Evolutionary conservation across 345 rosid species (phyloP).

Genomic region (Citrus reticulata): DNA sequence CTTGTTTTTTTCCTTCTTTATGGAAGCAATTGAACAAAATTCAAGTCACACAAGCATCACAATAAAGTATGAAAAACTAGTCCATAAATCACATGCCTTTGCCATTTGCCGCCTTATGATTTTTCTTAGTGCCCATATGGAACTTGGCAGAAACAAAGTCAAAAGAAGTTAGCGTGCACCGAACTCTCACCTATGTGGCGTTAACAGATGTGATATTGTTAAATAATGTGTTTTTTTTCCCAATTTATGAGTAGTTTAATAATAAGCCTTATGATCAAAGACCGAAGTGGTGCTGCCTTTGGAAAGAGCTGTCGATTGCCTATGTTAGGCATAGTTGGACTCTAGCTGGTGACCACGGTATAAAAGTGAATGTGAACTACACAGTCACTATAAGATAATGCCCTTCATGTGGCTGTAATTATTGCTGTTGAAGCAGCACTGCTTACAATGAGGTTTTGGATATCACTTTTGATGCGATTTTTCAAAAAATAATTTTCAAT

Average conservation of each 20-base stretch:
- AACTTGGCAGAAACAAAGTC: constrained; percentile 4
- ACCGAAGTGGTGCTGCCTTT: neutral
- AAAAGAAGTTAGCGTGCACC: neutral
- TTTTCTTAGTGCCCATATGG: neutral
- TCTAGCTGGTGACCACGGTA: neutral
- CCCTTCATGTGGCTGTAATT: neutral
- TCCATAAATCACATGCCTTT: neutral
- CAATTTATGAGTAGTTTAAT: no score
- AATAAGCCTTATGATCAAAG: neutral
- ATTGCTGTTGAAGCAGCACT: neutral
- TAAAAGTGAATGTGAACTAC: neutral
- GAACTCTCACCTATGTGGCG: neutral
- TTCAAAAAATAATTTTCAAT: no score
- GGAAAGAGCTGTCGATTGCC: neutral
- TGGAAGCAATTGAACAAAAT: neutral
- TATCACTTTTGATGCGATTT: neutral
- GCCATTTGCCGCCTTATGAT: neutral
- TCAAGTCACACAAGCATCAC: neutral
- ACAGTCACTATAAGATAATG: neutral
- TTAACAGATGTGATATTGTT: neutral
- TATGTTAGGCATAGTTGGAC: neutral
- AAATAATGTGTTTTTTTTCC: neutral
- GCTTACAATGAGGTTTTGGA: neutral
- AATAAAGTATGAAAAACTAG: neutral
- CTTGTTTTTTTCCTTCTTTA: no score